These are phyloP conservation scores for Russula vinacea DNA, from an alignment of 768 basidiomycete genomes.

Conservation along the genomic window DNA sequence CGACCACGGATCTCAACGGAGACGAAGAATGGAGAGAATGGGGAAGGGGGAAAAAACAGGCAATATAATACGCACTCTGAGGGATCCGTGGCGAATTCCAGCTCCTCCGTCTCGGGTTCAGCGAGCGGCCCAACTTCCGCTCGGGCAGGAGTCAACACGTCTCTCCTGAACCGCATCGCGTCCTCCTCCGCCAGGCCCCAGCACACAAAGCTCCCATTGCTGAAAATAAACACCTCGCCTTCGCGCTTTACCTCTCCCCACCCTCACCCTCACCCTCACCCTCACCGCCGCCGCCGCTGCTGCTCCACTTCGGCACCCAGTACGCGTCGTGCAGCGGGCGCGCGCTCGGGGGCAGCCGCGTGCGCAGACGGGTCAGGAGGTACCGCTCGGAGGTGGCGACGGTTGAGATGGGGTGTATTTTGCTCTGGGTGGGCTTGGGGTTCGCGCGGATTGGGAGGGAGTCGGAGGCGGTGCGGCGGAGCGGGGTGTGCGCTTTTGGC, in stretches of 20 bases:
- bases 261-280: too few relatives aligned
- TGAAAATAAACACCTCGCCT: conserved; percentile 87
- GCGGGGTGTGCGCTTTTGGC: conserved; percentile 77
- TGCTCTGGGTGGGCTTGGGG: conserved; percentile 79
- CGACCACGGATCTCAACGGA: neutral
- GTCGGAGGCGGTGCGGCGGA: conserved; percentile 78
- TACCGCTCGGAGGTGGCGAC: conserved; percentile 86
- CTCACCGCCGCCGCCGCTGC: conserved; percentile 62
- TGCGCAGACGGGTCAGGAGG: conserved; percentile 58
- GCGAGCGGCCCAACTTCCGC: conserved; percentile 63
- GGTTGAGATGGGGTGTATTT: conserved; percentile 77
- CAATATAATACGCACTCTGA: conserved; percentile 66
- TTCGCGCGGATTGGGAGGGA: conserved; percentile 84
- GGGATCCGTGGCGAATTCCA: conserved; percentile 91
- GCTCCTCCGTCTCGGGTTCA: conserved; percentile 80
- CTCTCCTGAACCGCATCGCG: conserved; percentile 60
- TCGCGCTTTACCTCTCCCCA: conserved; percentile 46
- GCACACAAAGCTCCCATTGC: conserved; percentile 84
- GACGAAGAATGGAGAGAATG: neutral
- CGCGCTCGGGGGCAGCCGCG: conserved; percentile 50
- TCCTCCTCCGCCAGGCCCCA: conserved; percentile 84
- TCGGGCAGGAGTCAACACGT: conserved; percentile 54
- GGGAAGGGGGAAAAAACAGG: too few relatives aligned
- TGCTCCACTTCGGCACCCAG: conserved; percentile 69
- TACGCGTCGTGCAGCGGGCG: conserved; percentile 70